Conservation (phyloP, 805 yeast species). For the Cyberlindnera meyerae region DNA sequence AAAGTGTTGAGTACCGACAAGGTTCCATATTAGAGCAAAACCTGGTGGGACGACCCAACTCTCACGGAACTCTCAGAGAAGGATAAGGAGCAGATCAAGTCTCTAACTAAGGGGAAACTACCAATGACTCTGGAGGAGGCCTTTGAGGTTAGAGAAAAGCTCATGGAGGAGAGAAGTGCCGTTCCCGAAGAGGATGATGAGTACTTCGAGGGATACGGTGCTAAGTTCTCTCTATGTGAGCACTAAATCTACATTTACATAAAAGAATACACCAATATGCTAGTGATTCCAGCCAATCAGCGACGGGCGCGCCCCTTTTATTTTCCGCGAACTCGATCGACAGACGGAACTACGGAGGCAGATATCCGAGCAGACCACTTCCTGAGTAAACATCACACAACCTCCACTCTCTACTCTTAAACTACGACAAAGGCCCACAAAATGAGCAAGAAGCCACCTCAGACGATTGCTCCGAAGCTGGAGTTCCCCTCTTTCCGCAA, state of each 20-base stretch:
- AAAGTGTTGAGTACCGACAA: not conserved
- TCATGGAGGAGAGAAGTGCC: constrained; percentile 9
- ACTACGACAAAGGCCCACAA: too few species aligned
- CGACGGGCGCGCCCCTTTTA: too few species aligned
- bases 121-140: constrained; percentile 5
- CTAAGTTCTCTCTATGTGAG: constrained; percentile 5
- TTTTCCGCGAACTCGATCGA: too few species aligned
- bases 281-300: too few species aligned
- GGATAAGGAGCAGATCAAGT: constrained; percentile 1
- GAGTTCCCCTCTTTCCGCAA: constrained; percentile 13
- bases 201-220: constrained; percentile 1
- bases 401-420: too few species aligned
- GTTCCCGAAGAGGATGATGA: constrained; percentile 1
- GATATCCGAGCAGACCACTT: too few species aligned
- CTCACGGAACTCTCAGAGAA: not conserved
- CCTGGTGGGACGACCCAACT: constrained; percentile 7
- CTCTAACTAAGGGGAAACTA: constrained; percentile 1
- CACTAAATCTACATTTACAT: constrained; percentile 4
- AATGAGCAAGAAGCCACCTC: not conserved
- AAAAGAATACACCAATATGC: too few species aligned
- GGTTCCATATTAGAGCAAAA: constrained; percentile 2
- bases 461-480: constrained; percentile 8
- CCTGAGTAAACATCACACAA: too few species aligned
- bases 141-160: constrained; percentile 1
- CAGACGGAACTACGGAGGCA: too few species aligned